Percentiles rank a stretch among this genome's conserved stretches.
Evolutionary conservation across 495 filamentous ascomycete species (phyloP).

Genomic region (Chaetomium cochliodes): DNA sequence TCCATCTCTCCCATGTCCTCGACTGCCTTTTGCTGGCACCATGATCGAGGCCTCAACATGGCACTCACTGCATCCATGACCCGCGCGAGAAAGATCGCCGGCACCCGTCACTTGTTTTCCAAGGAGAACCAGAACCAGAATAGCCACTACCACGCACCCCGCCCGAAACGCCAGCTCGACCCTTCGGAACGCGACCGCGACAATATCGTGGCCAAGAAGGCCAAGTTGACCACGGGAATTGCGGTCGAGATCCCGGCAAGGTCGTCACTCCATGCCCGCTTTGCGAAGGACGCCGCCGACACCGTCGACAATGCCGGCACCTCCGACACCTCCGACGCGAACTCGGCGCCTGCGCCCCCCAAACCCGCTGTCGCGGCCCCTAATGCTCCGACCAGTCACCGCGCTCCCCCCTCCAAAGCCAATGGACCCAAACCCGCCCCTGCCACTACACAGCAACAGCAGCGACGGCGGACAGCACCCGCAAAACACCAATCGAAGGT

Average conservation of each 20-base stretch:
- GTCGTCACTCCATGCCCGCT: conserved; percentile 31
- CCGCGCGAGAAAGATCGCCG: conserved; percentile 34
- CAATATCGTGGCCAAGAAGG: conserved; percentile 24
- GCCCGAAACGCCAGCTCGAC: conserved; percentile 33
- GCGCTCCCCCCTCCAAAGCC: conserved; percentile 17
- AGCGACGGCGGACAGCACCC: conserved; percentile 30
- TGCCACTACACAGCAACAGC: conserved; percentile 12
- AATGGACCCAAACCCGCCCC: conserved; percentile 31
- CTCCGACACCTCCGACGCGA: conserved; percentile 34
- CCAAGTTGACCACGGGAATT: conserved; percentile 34
- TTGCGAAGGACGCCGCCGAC: conserved; percentile 29
- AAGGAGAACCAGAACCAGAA: conserved; percentile 25
- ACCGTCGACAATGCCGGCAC: too few relatives aligned
- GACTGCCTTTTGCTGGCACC: not conserved
- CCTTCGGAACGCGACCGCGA: conserved; percentile 22
- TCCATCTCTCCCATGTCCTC: not conserved
- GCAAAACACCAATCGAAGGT: conserved; percentile 51
- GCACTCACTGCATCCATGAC: conserved; percentile 39
- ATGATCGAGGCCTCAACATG: conserved; percentile 20
- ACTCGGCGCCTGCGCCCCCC: conserved; percentile 30
- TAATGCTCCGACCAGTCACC: conserved; percentile 26
- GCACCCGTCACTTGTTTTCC: conserved; percentile 22
- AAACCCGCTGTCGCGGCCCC: conserved; percentile 29
- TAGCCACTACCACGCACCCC: conserved; percentile 19
- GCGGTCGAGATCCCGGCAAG: conserved; percentile 44